Conservation (phyloP, 352 stramenopile genomes). For the Phytophthora vignae region DNA sequence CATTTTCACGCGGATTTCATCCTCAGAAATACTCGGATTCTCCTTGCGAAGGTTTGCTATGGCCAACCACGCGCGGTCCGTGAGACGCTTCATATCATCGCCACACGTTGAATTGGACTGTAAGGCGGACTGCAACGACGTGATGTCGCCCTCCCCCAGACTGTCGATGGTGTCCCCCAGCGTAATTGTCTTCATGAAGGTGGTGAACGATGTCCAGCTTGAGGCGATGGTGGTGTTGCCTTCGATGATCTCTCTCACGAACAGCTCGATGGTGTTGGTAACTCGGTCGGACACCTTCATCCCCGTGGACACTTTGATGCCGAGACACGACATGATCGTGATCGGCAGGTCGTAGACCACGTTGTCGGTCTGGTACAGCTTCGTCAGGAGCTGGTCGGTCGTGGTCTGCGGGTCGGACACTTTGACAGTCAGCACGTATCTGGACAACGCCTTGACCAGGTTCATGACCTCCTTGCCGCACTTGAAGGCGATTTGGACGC, state of each 20-base stretch:
- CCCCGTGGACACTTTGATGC: slow-evolving; percentile 29
- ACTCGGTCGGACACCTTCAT: slow-evolving; percentile 36
- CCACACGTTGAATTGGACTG: slow-evolving; percentile 46
- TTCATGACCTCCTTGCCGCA: slow-evolving; percentile 53
- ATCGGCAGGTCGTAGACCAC: slow-evolving; percentile 50
- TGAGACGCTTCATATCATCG: slow-evolving; percentile 43
- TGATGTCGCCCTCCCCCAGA: slow-evolving; percentile 30
- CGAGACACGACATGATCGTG: slow-evolving; percentile 52
- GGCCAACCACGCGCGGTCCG: slow-evolving; percentile 40
- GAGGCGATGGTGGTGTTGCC: slow-evolving; percentile 21
- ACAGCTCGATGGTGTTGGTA: slow-evolving; percentile 29
- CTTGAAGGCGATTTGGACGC: slow-evolving; percentile 49
- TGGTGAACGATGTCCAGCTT: slow-evolving; percentile 13
- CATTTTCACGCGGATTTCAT: slow-evolving; percentile 45
- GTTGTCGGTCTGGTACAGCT: slow-evolving; percentile 48
- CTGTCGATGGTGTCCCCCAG: slow-evolving; percentile 22
- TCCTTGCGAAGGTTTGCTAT: slow-evolving; percentile 49
- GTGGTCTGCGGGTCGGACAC: slow-evolving; percentile 45
- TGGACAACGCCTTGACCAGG: slow-evolving; percentile 43
- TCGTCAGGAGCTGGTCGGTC: slow-evolving; percentile 41
- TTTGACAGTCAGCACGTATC: slow-evolving; percentile 45
- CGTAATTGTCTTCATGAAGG: slow-evolving; percentile 31
- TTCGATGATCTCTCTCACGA: slow-evolving; percentile 39
- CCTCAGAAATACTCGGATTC: slow-evolving; percentile 32
- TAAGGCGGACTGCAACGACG: slow-evolving; percentile 39